Evolutionary conservation across 495 filamentous ascomycete species (phyloP).

Genomic region (Aspergillus steynii): DNA sequence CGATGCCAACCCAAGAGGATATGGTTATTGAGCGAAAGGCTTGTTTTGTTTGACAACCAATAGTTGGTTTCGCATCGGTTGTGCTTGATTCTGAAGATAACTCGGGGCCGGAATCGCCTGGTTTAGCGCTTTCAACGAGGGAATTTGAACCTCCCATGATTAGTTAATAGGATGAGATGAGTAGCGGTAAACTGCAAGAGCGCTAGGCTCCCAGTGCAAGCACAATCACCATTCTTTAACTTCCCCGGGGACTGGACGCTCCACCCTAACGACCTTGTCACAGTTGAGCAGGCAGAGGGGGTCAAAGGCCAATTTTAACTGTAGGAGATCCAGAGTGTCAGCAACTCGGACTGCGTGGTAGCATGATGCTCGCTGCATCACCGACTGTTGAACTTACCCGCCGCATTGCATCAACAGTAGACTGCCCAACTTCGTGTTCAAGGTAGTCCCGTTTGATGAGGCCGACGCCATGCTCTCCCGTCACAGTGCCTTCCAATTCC

Average conservation of each 20-base stretch:
- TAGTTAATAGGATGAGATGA: neutral
- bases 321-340: conserved; percentile 14
- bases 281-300: conserved; percentile 66
- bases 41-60: neutral
- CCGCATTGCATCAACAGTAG: conserved; percentile 63
- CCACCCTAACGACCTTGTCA: conserved; percentile 62
- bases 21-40: conserved; percentile 17
- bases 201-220: neutral
- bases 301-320: conserved; percentile 68
- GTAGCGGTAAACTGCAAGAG: neutral
- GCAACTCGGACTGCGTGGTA: conserved; percentile 1
- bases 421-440: conserved; percentile 54
- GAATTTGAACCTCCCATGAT: neutral
- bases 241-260: conserved; percentile 40
- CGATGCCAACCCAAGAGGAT: conserved; percentile 13
- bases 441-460: conserved; percentile 57
- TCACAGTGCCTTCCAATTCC: conserved; percentile 59
- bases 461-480: conserved; percentile 58
- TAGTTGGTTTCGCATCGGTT: neutral
- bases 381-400: conserved; percentile 44
- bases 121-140: neutral
- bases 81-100: neutral
- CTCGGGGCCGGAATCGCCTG: neutral
- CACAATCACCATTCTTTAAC: conserved; percentile 40
- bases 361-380: neutral